Percentiles rank a stretch among this genome's conserved stretches.
These are phyloP conservation scores for Fusarium anguioides DNA, from an alignment of 2,329 filamentous ascomycete genomes.

Conservation along the genomic window DNA sequence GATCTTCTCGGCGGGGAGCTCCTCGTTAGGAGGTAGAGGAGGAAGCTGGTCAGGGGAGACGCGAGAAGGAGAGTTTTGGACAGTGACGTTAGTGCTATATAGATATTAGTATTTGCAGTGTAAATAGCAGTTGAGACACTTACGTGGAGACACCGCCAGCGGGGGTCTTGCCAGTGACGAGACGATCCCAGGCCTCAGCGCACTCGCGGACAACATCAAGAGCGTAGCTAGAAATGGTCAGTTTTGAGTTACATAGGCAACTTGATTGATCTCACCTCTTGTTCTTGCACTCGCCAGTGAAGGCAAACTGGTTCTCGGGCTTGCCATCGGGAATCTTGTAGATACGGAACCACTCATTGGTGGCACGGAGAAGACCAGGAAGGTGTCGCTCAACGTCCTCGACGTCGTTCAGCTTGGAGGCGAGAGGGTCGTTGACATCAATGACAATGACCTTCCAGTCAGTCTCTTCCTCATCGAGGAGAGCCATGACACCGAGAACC, in stretches of 20 bases:
- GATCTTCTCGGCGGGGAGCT: constrained; percentile 86
- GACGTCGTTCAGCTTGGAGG: constrained; percentile 95
- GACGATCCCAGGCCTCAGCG: constrained; percentile 94
- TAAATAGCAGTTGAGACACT: constrained; percentile 53
- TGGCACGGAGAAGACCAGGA: constrained; percentile 94
- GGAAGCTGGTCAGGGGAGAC: constrained; percentile 76
- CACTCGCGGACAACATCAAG: constrained; percentile 96
- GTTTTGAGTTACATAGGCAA: neutral
- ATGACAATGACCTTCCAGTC: constrained; percentile 99
- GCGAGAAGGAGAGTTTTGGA: constrained; percentile 78
- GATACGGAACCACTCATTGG: constrained; percentile 99
- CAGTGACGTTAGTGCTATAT: constrained; percentile 81
- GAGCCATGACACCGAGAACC: constrained; percentile 98
- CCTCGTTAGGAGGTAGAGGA: constrained; percentile 82
- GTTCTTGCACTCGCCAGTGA: constrained; percentile 99
- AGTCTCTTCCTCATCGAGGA: constrained; percentile 99
- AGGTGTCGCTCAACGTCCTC: constrained; percentile 99
- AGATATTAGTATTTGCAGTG: constrained; percentile 45
- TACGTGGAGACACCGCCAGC: constrained; percentile 84
- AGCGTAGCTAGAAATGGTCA: constrained; percentile 73
- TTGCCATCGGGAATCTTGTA: constrained; percentile 99
- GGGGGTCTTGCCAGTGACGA: constrained; percentile 89
- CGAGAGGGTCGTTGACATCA: constrained; percentile 96
- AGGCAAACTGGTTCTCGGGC: constrained; percentile 99
- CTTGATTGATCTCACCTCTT: constrained; percentile 73